Percentiles rank a stretch among this genome's conserved stretches.
Evolutionary conservation across 495 filamentous ascomycete species (phyloP).

Genomic region (Darksidea phi): DNA sequence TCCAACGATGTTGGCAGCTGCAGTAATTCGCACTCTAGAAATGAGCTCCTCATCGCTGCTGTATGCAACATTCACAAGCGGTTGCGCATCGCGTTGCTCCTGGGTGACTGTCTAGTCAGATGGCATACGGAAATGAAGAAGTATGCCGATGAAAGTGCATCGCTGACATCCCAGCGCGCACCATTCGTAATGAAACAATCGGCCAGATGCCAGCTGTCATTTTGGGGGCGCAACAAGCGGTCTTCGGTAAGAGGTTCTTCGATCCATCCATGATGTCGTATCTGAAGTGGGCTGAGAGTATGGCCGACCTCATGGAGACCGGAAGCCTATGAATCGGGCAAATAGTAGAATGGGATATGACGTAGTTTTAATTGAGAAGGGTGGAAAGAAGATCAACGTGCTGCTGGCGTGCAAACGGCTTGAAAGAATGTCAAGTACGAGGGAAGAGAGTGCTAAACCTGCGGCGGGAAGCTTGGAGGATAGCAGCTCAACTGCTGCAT

Average conservation of each 20-base stretch:
- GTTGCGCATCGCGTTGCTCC: background rate
- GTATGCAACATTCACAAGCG: background rate
- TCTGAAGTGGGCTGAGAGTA: conserved; percentile 46
- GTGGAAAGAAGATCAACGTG: too few species aligned
- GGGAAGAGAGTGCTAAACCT: too few species aligned
- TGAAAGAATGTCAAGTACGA: too few species aligned
- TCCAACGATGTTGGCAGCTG: conserved; percentile 10
- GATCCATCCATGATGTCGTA: conserved; percentile 46
- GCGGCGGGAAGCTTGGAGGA: too few species aligned
- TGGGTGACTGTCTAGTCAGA: conserved; percentile 26
- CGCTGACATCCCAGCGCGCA: conserved; percentile 44
- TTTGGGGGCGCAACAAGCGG: conserved; percentile 23
- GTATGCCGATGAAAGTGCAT: conserved; percentile 39
- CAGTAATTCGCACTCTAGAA: conserved; percentile 15
- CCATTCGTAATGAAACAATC: conserved; percentile 30
- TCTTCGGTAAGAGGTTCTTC: conserved; percentile 40
- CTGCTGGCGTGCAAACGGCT: too few species aligned
- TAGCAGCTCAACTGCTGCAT: too few species aligned
- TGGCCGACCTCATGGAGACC: conserved; percentile 49
- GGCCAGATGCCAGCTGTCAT: conserved; percentile 23
- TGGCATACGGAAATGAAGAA: conserved; percentile 45
- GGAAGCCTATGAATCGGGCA: too few species aligned
- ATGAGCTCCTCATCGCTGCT: conserved; percentile 13
- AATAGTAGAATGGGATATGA: too few species aligned
- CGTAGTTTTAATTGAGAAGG: too few species aligned